These are phyloP conservation scores for Dioscorea zingiberensis DNA, from an alignment of 106 monocot genomes.

Conservation along the genomic window DNA sequence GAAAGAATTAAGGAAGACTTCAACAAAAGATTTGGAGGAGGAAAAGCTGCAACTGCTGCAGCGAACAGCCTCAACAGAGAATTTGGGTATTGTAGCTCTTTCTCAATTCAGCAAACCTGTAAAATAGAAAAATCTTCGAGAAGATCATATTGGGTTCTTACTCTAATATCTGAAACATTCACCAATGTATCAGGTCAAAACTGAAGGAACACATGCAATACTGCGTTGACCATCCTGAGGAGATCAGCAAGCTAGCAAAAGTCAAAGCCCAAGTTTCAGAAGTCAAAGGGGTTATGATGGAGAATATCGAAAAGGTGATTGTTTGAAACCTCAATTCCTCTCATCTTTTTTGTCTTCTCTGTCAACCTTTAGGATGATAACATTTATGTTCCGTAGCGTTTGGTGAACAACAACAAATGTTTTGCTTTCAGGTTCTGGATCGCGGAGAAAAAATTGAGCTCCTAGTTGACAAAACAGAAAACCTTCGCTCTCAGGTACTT, in stretches of 20 bases:
- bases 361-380: too few species aligned
- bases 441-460: constrained; percentile 76
- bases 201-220: constrained; percentile 90
- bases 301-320: constrained; percentile 77
- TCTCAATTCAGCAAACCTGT: too few species aligned
- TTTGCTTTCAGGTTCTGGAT: constrained; percentile 51
- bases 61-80: constrained; percentile 65
- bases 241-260: constrained; percentile 68
- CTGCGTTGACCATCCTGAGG: constrained; percentile 78
- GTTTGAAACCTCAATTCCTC: background rate
- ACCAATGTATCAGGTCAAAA: constrained; percentile 37
- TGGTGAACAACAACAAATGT: background rate
- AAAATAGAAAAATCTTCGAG: too few species aligned
- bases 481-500: constrained; percentile 68
- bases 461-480: constrained; percentile 76
- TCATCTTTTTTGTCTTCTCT: constrained; percentile 2
- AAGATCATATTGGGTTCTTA: too few species aligned
- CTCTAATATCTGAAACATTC: background rate
- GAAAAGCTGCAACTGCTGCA: constrained; percentile 62
- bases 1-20: constrained; percentile 86
- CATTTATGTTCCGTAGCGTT: too few species aligned
- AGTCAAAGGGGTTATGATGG: constrained; percentile 85
- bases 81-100: constrained; percentile 40
- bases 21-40: constrained; percentile 62
- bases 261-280: constrained; percentile 87